Percentiles rank a stretch among this genome's conserved stretches.
phyloP scores from a whole-genome alignment of 768 basidiomycete species.

The Fomitopsis serialis region DNA sequence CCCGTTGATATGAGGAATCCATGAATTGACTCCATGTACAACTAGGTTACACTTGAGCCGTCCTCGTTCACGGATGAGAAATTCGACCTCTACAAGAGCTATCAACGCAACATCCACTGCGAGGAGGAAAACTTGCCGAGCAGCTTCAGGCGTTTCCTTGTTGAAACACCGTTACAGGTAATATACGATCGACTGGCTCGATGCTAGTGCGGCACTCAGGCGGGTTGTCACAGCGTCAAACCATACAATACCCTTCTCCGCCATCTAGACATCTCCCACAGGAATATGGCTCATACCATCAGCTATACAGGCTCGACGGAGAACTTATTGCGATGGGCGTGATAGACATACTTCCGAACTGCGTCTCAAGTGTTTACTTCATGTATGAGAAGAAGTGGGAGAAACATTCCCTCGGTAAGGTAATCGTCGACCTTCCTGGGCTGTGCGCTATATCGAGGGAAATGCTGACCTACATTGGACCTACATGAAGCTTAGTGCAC shows the following conservation, averaged over 20 bases:
- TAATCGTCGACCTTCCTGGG: constrained; percentile 21
- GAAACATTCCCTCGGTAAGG: constrained; percentile 74
- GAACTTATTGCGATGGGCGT: constrained; percentile 81
- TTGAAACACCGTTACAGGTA: constrained; percentile 71
- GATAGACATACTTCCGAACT: constrained; percentile 82
- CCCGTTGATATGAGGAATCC: not conserved
- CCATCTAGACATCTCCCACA: constrained; percentile 57
- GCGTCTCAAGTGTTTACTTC: constrained; percentile 87
- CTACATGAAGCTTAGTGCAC: constrained; percentile 64
- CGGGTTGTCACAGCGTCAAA: constrained; percentile 39
- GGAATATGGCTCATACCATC: constrained; percentile 92
- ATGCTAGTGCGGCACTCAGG: not conserved
- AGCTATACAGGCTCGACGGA: constrained; percentile 79
- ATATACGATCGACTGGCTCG: not conserved
- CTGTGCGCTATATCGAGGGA: not conserved
- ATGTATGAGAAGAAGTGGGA: constrained; percentile 77
- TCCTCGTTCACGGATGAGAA: constrained; percentile 79
- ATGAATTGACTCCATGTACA: not conserved
- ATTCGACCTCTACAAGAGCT: constrained; percentile 67
- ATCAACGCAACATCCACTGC: constrained; percentile 75
- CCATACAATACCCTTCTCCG: constrained; percentile 50
- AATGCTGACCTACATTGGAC: not conserved
- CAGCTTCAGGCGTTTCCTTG: constrained; percentile 72
- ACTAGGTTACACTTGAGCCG: constrained; percentile 69
- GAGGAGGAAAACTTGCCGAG: constrained; percentile 47